These are phyloP conservation scores for Backusella luteola DNA, from an alignment of 192 early-diverging fungal species.

Conservation along the genomic window DNA sequence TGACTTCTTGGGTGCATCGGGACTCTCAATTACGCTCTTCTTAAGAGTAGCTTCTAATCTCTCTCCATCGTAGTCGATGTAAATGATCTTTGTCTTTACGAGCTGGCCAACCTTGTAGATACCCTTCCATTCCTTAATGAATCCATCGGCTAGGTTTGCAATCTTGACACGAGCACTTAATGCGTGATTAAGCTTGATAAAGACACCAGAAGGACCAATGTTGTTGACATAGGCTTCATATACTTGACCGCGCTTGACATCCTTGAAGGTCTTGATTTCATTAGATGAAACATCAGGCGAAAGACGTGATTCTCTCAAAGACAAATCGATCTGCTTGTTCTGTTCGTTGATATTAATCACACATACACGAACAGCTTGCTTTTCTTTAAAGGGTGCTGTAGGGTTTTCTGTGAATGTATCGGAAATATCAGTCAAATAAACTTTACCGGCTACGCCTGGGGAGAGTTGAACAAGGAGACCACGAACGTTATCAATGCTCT, in stretches of 20 bases:
- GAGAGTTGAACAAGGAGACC: slow-evolving; percentile 59
- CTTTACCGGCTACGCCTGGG: slow-evolving; percentile 55
- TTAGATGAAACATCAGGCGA: slow-evolving; percentile 38
- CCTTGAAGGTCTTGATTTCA: slow-evolving; percentile 49
- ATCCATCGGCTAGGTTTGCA: slow-evolving; percentile 82
- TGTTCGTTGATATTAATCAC: slow-evolving; percentile 53
- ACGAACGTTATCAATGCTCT: slow-evolving; percentile 38
- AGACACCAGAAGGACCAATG: slow-evolving; percentile 68
- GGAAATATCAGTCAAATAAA: slow-evolving; percentile 59
- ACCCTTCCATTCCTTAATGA: slow-evolving; percentile 79
- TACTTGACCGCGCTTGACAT: slow-evolving; percentile 61
- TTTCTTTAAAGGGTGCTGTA: slow-evolving; percentile 54
- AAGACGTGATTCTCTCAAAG: slow-evolving; percentile 58
- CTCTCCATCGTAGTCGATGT: slow-evolving; percentile 52
- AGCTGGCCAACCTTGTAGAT: slow-evolving; percentile 71
- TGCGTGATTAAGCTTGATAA: slow-evolving; percentile 65
- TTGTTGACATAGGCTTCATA: slow-evolving; percentile 74
- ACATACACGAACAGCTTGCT: slow-evolving; percentile 75
- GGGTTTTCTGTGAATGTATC: slow-evolving; percentile 45
- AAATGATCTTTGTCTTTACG: slow-evolving; percentile 71
- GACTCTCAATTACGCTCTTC: slow-evolving; percentile 45
- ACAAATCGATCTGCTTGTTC: slow-evolving; percentile 63
- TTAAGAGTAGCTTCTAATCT: slow-evolving; percentile 77
- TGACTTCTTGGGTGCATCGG: slow-evolving; percentile 33
- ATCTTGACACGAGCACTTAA: slow-evolving; percentile 80